Conservation (phyloP, 78 protist species). For the Isochrysis galbana region DNA sequence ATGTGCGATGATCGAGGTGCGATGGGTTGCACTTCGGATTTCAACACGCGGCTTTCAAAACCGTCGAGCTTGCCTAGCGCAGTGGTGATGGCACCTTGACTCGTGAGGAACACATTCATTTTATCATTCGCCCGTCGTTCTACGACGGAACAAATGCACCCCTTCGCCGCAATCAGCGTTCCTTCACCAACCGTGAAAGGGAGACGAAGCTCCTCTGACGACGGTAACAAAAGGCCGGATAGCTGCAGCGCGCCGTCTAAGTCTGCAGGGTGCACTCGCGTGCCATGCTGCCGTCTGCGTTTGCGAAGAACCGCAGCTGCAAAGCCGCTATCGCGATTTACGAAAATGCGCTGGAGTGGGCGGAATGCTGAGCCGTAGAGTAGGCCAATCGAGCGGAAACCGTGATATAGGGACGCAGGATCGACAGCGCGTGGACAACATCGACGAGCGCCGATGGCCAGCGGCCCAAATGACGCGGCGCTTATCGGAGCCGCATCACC, state of each 20-base stretch:
- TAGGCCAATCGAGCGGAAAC: not conserved
- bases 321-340: not conserved
- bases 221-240: not conserved
- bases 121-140: not conserved
- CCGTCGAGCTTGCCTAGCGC: not conserved
- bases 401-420: not conserved
- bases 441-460: not conserved
- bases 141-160: not conserved
- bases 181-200: not conserved
- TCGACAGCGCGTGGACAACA: not conserved
- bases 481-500: not conserved
- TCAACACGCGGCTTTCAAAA: not conserved
- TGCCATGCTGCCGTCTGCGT: not conserved
- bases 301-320: not conserved
- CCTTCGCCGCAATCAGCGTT: not conserved
- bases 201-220: not conserved
- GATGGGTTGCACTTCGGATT: not conserved
- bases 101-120: not conserved
- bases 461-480: not conserved
- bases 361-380: not conserved
- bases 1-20: not conserved
- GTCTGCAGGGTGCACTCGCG: not conserved
- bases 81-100: not conserved
- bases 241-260: not conserved
- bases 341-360: not conserved